phyloP scores from a whole-genome alignment of 2,329 filamentous ascomycete genomes.

The Alternaria incomplexa region DNA sequence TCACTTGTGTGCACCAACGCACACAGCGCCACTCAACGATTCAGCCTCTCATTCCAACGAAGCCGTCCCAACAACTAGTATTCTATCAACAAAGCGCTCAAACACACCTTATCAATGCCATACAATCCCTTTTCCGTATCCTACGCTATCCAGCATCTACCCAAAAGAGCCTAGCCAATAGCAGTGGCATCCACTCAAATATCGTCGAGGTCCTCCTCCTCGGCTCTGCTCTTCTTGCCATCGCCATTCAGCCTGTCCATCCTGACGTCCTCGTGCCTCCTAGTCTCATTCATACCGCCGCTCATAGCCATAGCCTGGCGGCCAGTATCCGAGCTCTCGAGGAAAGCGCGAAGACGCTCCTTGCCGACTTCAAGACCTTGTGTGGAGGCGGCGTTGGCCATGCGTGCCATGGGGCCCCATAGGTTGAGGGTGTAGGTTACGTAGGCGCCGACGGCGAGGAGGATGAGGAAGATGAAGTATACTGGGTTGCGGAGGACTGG shows the following conservation, averaged over 20 bases:
- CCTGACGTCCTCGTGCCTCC: conserved; percentile 32
- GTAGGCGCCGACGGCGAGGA: conserved; percentile 79
- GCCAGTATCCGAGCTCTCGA: conserved; percentile 85
- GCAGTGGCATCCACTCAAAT: conserved; percentile 30
- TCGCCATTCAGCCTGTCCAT: conserved; percentile 52
- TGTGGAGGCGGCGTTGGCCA: conserved; percentile 84
- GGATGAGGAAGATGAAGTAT: conserved; percentile 86
- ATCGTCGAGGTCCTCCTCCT: conserved; percentile 44
- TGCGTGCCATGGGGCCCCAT: conserved; percentile 93
- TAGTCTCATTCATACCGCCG: conserved; percentile 14
- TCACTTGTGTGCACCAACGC: too few species aligned
- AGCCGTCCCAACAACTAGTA: conserved; percentile 2
- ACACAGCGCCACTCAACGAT: too few species aligned
- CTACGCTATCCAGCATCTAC: not conserved
- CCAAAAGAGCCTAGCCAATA: not conserved
- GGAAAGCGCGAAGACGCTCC: conserved; percentile 85
- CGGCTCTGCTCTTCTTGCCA: conserved; percentile 49
- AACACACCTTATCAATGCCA: not conserved
- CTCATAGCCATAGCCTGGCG: conserved; percentile 80
- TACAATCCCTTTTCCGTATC: not conserved
- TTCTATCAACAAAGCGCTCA: not conserved
- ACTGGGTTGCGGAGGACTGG: conserved; percentile 90
- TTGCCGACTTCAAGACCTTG: conserved; percentile 93
- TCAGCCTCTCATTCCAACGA: not conserved
- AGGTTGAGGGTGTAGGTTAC: conserved; percentile 93